Base-by-base conservation (phyloP, 2,329 filamentous ascomycete species). In the Thelonectria discophora region DNA sequence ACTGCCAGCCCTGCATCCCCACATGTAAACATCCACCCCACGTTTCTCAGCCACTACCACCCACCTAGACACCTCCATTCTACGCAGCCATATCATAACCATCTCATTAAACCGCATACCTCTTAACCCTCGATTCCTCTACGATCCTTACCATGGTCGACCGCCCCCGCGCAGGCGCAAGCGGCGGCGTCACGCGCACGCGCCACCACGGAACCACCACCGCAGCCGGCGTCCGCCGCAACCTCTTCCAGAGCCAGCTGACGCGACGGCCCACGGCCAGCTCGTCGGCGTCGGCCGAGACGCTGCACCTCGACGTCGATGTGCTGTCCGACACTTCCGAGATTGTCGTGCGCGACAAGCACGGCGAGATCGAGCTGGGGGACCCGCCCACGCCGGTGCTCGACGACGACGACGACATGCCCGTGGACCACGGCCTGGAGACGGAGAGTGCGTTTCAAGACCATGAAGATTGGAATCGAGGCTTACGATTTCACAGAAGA, bases 281-380 rank as follows among this genome's bases (percentile, higher is more conserved):
- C 39, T 76, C 75, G 18, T 69, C 72, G 51, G 73, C 72, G 40
- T 73, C 81, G 12, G 77, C 76, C 51, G 83, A 85, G 64, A 82
- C 80, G 40, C 68, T 85, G 57, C 79, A 81, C 51, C 75, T 84
- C n/a, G 82, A 84, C 60, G 75, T 77, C 54, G 81, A 83, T 49
- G 76, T 78, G 15, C 72, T 79, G n/a, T 78, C 75, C 5, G 80
- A 83, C 49, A 76, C 72, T n/a, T 74, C 72, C 6, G 86, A 88
- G 66, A 89, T 90, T 60, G 84, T 90, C 9, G 83, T 89, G 47
- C 80, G 88, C 65, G 84, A 89, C 69, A 78, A 84, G 74, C 84
- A 88, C 69, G 88, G 87, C 50, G 86, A 89, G 65, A 82, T 88
- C 58, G 83, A 88, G 72, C 76, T 89, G n/a, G 80, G 79, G 15